Evolutionary conservation across 352 stramenopile genomes (phyloP).

Genomic region (Phytophthora macrochlamydospora): DNA sequence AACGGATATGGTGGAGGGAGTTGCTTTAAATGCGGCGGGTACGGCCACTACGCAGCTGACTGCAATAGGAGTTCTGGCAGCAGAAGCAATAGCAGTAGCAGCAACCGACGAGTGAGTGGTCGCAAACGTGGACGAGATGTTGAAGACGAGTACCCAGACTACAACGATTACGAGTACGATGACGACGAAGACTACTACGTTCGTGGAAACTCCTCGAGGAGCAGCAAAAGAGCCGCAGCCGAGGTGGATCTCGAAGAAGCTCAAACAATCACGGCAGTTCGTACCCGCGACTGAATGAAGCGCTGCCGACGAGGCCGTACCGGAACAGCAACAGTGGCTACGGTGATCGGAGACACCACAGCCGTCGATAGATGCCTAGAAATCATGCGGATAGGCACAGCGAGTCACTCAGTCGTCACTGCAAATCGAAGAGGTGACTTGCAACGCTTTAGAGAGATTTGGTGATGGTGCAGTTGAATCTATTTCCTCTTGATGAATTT

Average conservation of each 20-base stretch:
- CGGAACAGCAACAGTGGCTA: slow-evolving; percentile 28
- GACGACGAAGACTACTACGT: slow-evolving; percentile 46
- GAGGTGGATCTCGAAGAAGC: slow-evolving; percentile 23
- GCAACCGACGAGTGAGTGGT: slow-evolving; percentile 33
- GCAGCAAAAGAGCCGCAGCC: slow-evolving; percentile 25
- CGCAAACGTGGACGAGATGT: slow-evolving; percentile 55
- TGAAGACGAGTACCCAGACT: slow-evolving; percentile 52
- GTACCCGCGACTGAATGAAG: slow-evolving; percentile 38
- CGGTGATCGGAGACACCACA: slow-evolving; percentile 30
- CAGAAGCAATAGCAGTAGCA: slow-evolving; percentile 16
- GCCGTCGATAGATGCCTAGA: slow-evolving; percentile 23
- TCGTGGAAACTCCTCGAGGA: slow-evolving; percentile 31
- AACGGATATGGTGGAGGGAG: slow-evolving; percentile 53
- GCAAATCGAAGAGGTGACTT: no score
- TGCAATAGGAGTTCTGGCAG: slow-evolving; percentile 29
- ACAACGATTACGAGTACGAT: slow-evolving; percentile 45
- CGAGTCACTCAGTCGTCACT: no score
- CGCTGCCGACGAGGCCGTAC: slow-evolving; percentile 38
- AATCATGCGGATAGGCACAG: not conserved
- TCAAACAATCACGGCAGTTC: slow-evolving; percentile 21
- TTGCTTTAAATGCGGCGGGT: slow-evolving; percentile 58
- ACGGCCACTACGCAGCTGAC: slow-evolving; percentile 57
- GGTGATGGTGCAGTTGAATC: slow-evolving; percentile 23
- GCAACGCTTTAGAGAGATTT: slow-evolving; percentile 8
- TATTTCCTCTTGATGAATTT: slow-evolving; percentile 49